phyloP scores from a whole-genome alignment of 1,284 basidiomycete genomes.

The Butyriboletus appendiculatus region DNA sequence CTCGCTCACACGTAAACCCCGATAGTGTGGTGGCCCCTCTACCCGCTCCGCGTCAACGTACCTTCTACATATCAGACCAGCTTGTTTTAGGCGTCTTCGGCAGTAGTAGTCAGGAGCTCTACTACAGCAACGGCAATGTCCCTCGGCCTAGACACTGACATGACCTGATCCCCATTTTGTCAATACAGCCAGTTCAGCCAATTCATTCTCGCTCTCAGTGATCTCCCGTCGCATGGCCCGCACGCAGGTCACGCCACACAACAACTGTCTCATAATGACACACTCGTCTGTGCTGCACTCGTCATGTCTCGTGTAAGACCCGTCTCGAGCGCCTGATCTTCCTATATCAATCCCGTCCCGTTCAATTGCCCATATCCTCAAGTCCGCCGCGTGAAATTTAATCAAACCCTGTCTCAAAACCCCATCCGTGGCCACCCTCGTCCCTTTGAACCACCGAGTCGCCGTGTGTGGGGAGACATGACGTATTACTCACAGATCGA shows the following conservation, averaged over 20 bases:
- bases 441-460: slow-evolving; percentile 14
- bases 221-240: slow-evolving; percentile 23
- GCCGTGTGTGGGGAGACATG: slow-evolving; percentile 29
- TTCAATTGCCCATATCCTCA: slow-evolving; percentile 16
- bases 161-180: slow-evolving; percentile 20
- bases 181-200: slow-evolving; percentile 8
- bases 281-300: slow-evolving; percentile 1
- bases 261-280: slow-evolving; percentile 27
- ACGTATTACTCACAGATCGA: slow-evolving; percentile 20
- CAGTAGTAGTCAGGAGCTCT: slow-evolving; percentile 19
- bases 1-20: slow-evolving; percentile 31
- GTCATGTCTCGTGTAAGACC: slow-evolving; percentile 11
- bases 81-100: slow-evolving; percentile 24
- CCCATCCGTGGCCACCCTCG: slow-evolving; percentile 7
- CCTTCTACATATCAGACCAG: slow-evolving; percentile 19
- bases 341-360: slow-evolving; percentile 3
- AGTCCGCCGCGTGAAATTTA: slow-evolving; percentile 24
- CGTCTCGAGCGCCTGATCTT: slow-evolving; percentile 13
- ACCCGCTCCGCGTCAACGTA: slow-evolving; percentile 8
- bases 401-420: slow-evolving; percentile 21
- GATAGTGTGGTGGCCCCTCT: slow-evolving; percentile 12
- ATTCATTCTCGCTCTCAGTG: slow-evolving; percentile 17
- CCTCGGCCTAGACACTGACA: slow-evolving; percentile 12
- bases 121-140: slow-evolving; percentile 20
- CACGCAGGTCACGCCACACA: too few relatives aligned